Evolutionary conservation across 306 rosid species (phyloP).

Genomic region (Acmispon strigosus): DNA sequence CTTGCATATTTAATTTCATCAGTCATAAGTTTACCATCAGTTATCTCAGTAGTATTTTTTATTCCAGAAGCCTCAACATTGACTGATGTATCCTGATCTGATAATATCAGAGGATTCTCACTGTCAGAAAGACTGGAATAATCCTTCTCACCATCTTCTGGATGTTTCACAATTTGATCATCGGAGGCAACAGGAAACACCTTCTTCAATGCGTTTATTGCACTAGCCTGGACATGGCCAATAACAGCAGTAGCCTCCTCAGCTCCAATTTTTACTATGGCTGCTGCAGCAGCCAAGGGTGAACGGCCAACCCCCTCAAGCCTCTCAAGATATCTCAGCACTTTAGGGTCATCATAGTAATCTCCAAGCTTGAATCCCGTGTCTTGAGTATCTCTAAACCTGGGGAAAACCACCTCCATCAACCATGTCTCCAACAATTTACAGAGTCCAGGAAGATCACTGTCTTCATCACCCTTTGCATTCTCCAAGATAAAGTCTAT

Average conservation of each 20-base stretch:
- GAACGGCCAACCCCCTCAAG: conserved; percentile 72
- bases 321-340: conserved; percentile 79
- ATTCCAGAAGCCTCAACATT: conserved; percentile 41
- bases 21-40: conserved; percentile 42
- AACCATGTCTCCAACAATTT: conserved; percentile 87
- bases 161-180: conserved; percentile 33
- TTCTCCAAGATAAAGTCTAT: conserved; percentile 72
- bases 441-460: conserved; percentile 94
- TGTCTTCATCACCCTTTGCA: conserved; percentile 66
- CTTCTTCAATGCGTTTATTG: conserved; percentile 71
- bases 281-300: conserved; percentile 98
- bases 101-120: conserved; percentile 35
- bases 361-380: conserved; percentile 77
- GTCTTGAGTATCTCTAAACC: conserved; percentile 80
- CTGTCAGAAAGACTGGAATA: conserved; percentile 36
- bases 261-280: conserved; percentile 85
- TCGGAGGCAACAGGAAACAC: conserved; percentile 64
- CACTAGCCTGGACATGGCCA: conserved; percentile 78
- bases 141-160: conserved; percentile 39
- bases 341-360: conserved; percentile 87
- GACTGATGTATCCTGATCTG: conserved; percentile 35
- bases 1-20: conserved; percentile 70
- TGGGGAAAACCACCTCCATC: conserved; percentile 87
- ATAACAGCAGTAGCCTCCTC: conserved; percentile 96
- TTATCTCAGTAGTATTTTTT: conserved; percentile 24